phyloP scores from a whole-genome alignment of 1,139 yeast species.

The Komagataea norvegica region DNA sequence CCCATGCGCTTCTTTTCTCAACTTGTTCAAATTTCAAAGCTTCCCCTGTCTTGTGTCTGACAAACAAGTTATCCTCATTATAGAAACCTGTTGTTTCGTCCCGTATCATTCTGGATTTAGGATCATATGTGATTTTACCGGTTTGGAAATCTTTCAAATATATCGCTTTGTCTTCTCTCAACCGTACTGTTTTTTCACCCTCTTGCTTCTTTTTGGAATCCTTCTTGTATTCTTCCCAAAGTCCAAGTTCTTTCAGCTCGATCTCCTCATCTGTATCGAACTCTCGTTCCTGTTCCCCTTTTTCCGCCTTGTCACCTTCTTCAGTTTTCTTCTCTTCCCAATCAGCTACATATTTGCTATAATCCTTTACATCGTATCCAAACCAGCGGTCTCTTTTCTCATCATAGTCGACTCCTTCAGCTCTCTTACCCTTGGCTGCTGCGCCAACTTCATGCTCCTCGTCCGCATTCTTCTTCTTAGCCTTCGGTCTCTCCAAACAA shows the following conservation, averaged over 20 bases:
- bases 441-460: not conserved
- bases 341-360: conserved; percentile 44
- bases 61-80: conserved; percentile 50
- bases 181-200: conserved; percentile 29
- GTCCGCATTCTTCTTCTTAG: conserved; percentile 26
- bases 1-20: conserved; percentile 52
- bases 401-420: conserved; percentile 50
- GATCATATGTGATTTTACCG: conserved; percentile 40
- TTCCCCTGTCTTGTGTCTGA: conserved; percentile 46
- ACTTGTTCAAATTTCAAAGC: conserved; percentile 44
- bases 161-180: conserved; percentile 37
- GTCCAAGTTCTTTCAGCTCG: conserved; percentile 45
- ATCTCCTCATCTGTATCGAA: conserved; percentile 30
- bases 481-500: conserved; percentile 48
- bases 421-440: conserved; percentile 25
- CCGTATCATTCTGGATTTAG: conserved; percentile 49
- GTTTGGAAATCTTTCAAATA: conserved; percentile 33
- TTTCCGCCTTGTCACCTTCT: conserved; percentile 20
- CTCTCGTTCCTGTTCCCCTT: conserved; percentile 27
- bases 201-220: conserved; percentile 12
- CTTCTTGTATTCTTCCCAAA: conserved; percentile 22
- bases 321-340: conserved; percentile 39
- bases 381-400: conserved; percentile 75
- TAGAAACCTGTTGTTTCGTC: conserved; percentile 44
- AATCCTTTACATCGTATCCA: conserved; percentile 62